Evolutionary conservation across 495 filamentous ascomycete species (phyloP), one percentile per base, ranked within the genome.

Genomic region (Hypomontagnella submonticulosa): DNA sequence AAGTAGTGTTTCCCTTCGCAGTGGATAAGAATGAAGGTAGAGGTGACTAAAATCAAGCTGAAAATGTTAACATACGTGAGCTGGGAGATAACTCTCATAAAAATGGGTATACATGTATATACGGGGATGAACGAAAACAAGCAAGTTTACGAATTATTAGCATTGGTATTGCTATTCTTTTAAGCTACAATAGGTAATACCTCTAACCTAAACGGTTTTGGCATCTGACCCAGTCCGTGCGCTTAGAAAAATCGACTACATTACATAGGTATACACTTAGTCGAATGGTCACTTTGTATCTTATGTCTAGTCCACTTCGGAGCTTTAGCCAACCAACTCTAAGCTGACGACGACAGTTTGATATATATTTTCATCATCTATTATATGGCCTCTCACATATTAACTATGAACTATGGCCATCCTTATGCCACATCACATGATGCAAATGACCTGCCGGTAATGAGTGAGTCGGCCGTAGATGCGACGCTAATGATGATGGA

Each of bases 381-480:
- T 38, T 18, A 40, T 32, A 52, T 10, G 34, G 3, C n/a, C 9
- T 12, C 2, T 42, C 30, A 34, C 23, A 23, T 34, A 43, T n/a
- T 10, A 13, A 18, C 16, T 0, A 50, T 37, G 42, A 13, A 18
- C 16, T 0, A 50, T 37, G 42, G 19, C 36, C 18, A 32, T 47
- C 42, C 30, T 54, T 13, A 23, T 60, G n/a, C 37, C 34, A 32
- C 15, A 63, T 68, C 65, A 68, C 65, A 68, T 68, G 65, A 68
- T 63, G 27, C n/a, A 8, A 49, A 34, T 32, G 13, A 15, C 50
- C 65, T 68, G 65, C 55, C 40, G 48, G 60, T 42, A 55, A 59
- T 55, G 55, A n/a, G 32, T 50, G 54, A 62, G n/a, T 30, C n/a
- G 11, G 15, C 16, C 58, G 20, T 41, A 23, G 59, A 54, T 59